A percentile compares a stretch with the other conserved stretches of the same genome.
Conservation (phyloP, 2,329 filamentous ascomycete species). For the Lizonia empirigonia region DNA sequence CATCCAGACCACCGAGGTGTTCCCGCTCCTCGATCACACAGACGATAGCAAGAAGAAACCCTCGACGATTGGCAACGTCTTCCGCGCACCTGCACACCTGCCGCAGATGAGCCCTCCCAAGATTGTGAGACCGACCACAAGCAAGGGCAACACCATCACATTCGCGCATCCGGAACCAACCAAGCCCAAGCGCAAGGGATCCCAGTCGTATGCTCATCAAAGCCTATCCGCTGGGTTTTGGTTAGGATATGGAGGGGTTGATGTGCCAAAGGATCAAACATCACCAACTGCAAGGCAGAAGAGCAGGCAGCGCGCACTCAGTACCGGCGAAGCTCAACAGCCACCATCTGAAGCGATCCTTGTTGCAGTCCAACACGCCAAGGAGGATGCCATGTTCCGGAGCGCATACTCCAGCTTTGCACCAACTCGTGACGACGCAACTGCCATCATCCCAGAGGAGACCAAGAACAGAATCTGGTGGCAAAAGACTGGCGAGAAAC, state of each 20-base stretch:
- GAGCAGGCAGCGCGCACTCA: constrained; percentile 74
- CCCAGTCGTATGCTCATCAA: constrained; percentile 68
- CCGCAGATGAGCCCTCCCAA: constrained; percentile 73
- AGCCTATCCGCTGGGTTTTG: constrained; percentile 70
- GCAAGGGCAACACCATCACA: constrained; percentile 57
- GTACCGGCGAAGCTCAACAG: constrained; percentile 66
- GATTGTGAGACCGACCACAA: constrained; percentile 71
- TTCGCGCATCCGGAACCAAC: constrained; percentile 61
- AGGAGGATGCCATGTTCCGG: constrained; percentile 76
- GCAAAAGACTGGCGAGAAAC: constrained; percentile 70
- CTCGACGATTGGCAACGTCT: constrained; percentile 74
- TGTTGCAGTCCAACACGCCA: constrained; percentile 59
- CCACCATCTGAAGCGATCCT: constrained; percentile 47
- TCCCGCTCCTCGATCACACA: constrained; percentile 57
- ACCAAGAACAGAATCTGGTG: constrained; percentile 75
- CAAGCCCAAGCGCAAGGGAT: constrained; percentile 49
- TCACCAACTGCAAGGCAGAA: constrained; percentile 70
- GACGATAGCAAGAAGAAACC: constrained; percentile 58
- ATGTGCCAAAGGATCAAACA: constrained; percentile 50
- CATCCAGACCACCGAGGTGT: constrained; percentile 70
- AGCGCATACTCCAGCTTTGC: constrained; percentile 82
- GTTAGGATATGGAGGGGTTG: constrained; percentile 60
- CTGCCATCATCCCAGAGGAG: constrained; percentile 70
- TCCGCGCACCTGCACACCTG: constrained; percentile 69
- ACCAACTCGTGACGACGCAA: constrained; percentile 74